A percentile compares a stretch with the other conserved stretches of the same genome.
Conservation (phyloP, 768 basidiomycete species). For the Chalciporus sphaerocephalus region DNA sequence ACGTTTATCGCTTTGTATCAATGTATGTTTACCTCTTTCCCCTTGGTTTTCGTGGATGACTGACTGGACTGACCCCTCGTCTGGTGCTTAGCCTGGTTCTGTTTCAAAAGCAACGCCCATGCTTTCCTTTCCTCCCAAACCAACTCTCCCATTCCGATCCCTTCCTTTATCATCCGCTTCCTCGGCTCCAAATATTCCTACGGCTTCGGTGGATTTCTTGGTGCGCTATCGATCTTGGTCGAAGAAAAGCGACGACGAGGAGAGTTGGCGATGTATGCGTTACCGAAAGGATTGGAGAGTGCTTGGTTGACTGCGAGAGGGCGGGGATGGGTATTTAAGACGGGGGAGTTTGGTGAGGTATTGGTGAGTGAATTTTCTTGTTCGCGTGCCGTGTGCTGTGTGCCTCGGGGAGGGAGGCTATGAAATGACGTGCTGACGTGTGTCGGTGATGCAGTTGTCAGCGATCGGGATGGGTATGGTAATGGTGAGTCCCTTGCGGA, state of each 20-base stretch:
- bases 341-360: slow-evolving; percentile 65
- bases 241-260: slow-evolving; percentile 86
- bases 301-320: slow-evolving; percentile 80
- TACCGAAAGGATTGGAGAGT: slow-evolving; percentile 88
- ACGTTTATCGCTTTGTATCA: slow-evolving; percentile 81
- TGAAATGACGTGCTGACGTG: no score
- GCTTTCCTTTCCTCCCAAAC: slow-evolving; percentile 40
- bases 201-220: slow-evolving; percentile 67
- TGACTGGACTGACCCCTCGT: background rate
- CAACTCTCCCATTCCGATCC: slow-evolving; percentile 36
- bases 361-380: slow-evolving; percentile 44
- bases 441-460: slow-evolving; percentile 55
- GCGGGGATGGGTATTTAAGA: slow-evolving; percentile 67
- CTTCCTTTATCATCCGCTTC: slow-evolving; percentile 47
- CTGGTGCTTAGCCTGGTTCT: slow-evolving; percentile 59
- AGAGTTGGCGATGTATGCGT: slow-evolving; percentile 88
- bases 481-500: slow-evolving; percentile 51
- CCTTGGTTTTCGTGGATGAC: no score
- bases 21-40: slow-evolving; percentile 39
- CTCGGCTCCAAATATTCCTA: slow-evolving; percentile 68
- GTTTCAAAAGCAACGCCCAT: slow-evolving; percentile 61
- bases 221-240: slow-evolving; percentile 76
- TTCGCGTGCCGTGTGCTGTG: no score
- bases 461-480: slow-evolving; percentile 89
- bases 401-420: no score